Evolutionary conservation across 495 filamentous ascomycete species (phyloP), one percentile per base, ranked within the genome.

Genomic region (Penicillium silybi): DNA sequence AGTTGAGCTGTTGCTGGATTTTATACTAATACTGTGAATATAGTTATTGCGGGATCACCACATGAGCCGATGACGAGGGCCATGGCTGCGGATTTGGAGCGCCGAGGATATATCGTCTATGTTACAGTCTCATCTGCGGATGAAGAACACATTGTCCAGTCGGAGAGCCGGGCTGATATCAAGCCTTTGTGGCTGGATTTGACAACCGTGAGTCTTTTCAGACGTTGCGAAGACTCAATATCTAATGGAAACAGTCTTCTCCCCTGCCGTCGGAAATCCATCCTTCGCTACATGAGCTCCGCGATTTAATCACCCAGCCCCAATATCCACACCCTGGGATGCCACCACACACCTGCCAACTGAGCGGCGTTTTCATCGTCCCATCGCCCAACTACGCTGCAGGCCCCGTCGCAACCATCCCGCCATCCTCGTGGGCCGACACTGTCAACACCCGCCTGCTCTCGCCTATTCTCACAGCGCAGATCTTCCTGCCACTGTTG

Each of bases 71-170:
- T 96, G 59, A 89, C 88, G 1, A 80, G 84, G 53, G 87, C 88
- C 15, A 80, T 98, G 50, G 82, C 89, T 1, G 63, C 88, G 23
- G 95, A 97, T 59, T 64, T 98, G 49, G 93, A 97, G 67, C 80
- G 90, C 44, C 82, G 91, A 44, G 95, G 95, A 13, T 97, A 95
- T 63, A 88, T 97, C 41, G 91, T 97, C 19, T 97, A 88, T 61
- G 75, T 98, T 44, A 86, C 93, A 0, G 90, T 89, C 53, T 85
- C 79, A 50, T 86, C 81, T 8, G 66, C 80, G 40, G 87, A 93
- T 43, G 95, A 97, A 54, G 95, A 97, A 58, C 78, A 87, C 13
- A 67, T 84, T 29, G 83, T 97, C 23, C 83, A 88, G 44, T 78
- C 80, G 34, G 80, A 95, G 61, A 80, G 85, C 16, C 77, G 90